A percentile compares a stretch with the other conserved stretches of the same genome.
Evolutionary conservation across 441 rosid species (phyloP).

Genomic region (Kokia cookei): DNA sequence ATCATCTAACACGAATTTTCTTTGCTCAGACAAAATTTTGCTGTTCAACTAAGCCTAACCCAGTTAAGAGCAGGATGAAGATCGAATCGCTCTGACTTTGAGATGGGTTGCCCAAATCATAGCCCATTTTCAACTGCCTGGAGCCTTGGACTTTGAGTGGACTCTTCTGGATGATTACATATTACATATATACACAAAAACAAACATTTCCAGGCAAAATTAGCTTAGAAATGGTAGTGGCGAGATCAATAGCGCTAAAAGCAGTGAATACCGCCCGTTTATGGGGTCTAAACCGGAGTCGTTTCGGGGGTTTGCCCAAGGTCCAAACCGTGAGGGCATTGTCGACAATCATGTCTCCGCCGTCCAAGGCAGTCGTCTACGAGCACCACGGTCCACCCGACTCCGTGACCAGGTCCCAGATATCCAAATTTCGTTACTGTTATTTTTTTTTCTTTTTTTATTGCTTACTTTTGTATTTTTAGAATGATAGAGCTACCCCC

Average conservation of each 20-base stretch:
- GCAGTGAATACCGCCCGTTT: slow-evolving; percentile 11
- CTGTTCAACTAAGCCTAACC: background rate
- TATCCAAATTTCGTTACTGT: background rate
- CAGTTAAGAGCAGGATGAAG: background rate
- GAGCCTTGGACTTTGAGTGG: background rate
- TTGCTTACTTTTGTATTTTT: background rate
- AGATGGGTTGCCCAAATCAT: background rate
- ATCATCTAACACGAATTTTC: too few species aligned
- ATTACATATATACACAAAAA: too few species aligned
- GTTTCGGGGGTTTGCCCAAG: background rate
- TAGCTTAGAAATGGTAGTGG: slow-evolving; percentile 26
- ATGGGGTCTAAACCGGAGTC: slow-evolving; percentile 3
- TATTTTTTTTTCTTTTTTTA: too few species aligned
- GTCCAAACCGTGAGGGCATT: slow-evolving; percentile 31
- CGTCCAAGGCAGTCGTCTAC: slow-evolving; percentile 78
- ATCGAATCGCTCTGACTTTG: background rate
- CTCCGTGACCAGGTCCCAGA: slow-evolving; percentile 56
- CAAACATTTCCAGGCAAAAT: background rate
- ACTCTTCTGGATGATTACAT: background rate
- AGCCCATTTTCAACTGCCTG: background rate
- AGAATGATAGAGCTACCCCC: slow-evolving; percentile 66
- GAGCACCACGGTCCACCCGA: slow-evolving; percentile 80
- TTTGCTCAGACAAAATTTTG: too few species aligned
- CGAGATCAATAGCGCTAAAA: slow-evolving; percentile 18
- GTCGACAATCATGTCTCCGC: slow-evolving; percentile 68